Evolutionary conservation across 2,329 filamentous ascomycete genomes (phyloP).

Genomic region (Pseudogymnoascus sp.): DNA sequence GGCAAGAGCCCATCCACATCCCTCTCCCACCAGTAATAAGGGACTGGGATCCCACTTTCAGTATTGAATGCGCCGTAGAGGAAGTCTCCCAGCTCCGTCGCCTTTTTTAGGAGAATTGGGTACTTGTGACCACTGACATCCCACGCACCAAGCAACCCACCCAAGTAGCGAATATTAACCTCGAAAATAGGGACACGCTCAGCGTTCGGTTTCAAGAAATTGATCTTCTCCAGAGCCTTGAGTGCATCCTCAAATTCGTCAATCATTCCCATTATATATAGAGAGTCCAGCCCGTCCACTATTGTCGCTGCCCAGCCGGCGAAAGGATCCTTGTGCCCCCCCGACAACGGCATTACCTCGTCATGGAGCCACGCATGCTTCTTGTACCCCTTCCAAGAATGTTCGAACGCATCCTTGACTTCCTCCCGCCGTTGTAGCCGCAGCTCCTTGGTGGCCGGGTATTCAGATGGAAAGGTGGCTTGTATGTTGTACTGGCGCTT

Average conservation of each 20-base stretch:
- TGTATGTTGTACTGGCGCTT: conserved; percentile 8
- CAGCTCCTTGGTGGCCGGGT: not conserved
- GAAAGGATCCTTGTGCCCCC: conserved; percentile 65
- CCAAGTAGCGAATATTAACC: conserved; percentile 20
- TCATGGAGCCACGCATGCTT: conserved; percentile 75
- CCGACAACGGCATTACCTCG: conserved; percentile 66
- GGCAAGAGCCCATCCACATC: conserved; percentile 2
- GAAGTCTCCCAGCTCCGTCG: conserved; percentile 59
- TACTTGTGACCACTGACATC: conserved; percentile 11
- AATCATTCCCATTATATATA: conserved; percentile 74
- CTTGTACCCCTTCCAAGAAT: conserved; percentile 67
- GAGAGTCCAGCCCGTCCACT: conserved; percentile 70
- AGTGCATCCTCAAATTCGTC: conserved; percentile 72
- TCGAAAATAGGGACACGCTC: conserved; percentile 19
- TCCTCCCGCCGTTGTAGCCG: conserved; percentile 10
- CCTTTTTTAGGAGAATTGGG: conserved; percentile 49
- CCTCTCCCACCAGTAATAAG: conserved; percentile 67
- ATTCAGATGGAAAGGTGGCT: conserved; percentile 9
- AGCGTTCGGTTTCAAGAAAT: conserved; percentile 31
- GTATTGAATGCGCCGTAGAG: conserved; percentile 68
- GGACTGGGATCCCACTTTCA: conserved; percentile 78
- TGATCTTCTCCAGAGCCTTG: conserved; percentile 58
- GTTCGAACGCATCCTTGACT: conserved; percentile 19
- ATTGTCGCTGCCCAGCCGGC: conserved; percentile 83
- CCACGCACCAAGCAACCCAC: conserved; percentile 16